Base-by-base conservation (phyloP, 2,329 filamentous ascomycete species). In the Didymella sp. region DNA sequence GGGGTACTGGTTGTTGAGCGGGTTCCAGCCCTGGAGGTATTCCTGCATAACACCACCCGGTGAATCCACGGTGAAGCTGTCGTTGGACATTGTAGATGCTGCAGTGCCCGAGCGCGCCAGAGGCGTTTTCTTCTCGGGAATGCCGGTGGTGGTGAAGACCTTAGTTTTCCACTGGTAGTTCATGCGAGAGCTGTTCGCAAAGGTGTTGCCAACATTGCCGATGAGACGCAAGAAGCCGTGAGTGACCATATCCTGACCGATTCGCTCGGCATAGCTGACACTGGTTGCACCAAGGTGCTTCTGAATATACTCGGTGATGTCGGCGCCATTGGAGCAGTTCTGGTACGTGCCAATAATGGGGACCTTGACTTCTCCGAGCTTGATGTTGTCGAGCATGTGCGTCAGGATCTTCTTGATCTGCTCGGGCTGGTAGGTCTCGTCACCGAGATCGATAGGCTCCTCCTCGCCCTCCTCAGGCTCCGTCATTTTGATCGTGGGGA, bases 161-260 rank as follows among this genome's bases (percentile, higher is more conserved):
- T 92, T 96, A 7, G 93, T 87, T 51, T 92, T 89, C 95, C 95
- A 99, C 76, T 99, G 95, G 76, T 99, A 99, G 74, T 91, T 94
- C 87, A 98, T 90, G 78, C 90, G 92, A 63, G 93, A 96, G 82
- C 93, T 98, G 79, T 99, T 99, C 68, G 94, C 93, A 74, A 99
- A 99, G 1, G 89, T 91, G 78, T 86, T 98, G 59, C 95, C 95
- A 51, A 99, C 93, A 69, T 95, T 97, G 63, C 95, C 95, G 60
- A 99, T 87, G 50, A 99, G 82, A 48, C 95, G 88, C 71, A 99
- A 81, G 73, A 97, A 94, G 33, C 95, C 94, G 72, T 90, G 87
- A 25, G 86, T 81, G 49, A 97, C 88, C 64, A 99, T 82, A 74
- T 99, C 95, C 78, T 99, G 95, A 11, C 95, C 95, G 64, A 99